These are phyloP conservation scores for Saccharomycopsis hybrid DNA, from an alignment of 1,139 yeast species.

Conservation along the genomic window DNA sequence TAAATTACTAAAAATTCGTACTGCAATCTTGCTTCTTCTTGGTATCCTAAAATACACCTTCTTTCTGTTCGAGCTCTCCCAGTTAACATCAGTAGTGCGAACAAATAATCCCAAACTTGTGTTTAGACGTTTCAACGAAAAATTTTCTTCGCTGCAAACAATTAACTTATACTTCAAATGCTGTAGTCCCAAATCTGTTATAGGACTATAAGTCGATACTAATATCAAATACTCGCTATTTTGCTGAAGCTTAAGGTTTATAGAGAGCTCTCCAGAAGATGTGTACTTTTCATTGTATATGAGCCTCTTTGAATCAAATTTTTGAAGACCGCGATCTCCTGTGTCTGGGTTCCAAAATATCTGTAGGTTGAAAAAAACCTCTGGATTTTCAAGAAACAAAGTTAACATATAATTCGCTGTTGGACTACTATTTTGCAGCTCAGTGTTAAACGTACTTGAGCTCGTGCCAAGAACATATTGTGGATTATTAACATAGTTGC, in stretches of 20 bases:
- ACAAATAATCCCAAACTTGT: conserved; percentile 35
- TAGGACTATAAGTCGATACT: conserved; percentile 33
- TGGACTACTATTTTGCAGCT: no score
- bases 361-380: conserved; percentile 35
- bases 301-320: conserved; percentile 30
- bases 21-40: conserved; percentile 25
- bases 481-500: conserved; percentile 55
- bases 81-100: conserved; percentile 27
- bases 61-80: conserved; percentile 37
- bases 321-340: conserved; percentile 30
- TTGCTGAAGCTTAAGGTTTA: conserved; percentile 34
- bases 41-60: conserved; percentile 30
- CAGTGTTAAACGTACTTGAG: no score
- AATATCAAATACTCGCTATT: conserved; percentile 32
- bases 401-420: conserved; percentile 23
- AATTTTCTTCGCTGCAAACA: conserved; percentile 28
- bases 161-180: conserved; percentile 25
- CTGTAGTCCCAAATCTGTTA: conserved; percentile 19
- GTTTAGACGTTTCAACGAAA: conserved; percentile 28
- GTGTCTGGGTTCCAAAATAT: conserved; percentile 33
- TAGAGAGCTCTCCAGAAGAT: conserved; percentile 25
- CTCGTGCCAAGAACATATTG: conserved; percentile 39
- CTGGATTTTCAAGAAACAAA: conserved; percentile 28
- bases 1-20: conserved; percentile 17
- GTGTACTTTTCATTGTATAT: conserved; percentile 32